These are phyloP conservation scores for Adenanthera pavonina DNA, from an alignment of 306 rosid species.

Conservation along the genomic window DNA sequence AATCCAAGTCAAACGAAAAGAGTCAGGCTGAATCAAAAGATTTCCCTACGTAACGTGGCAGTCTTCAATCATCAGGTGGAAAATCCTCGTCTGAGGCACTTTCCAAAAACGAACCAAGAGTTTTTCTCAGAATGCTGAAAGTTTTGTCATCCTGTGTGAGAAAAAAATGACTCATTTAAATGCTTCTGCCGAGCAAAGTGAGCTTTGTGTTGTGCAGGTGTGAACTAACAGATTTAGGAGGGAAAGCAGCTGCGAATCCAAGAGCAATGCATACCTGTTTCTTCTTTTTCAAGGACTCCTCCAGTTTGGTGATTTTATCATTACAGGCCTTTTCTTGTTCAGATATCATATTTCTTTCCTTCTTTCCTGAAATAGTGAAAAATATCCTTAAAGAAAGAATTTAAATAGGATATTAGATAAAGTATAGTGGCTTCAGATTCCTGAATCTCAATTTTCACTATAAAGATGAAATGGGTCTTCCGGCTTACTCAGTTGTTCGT, in stretches of 20 bases:
- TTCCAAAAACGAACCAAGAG: conserved; percentile 84
- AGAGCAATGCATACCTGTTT: conserved; percentile 63
- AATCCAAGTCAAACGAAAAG: conserved; percentile 31
- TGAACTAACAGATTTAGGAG: conserved; percentile 1
- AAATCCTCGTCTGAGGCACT: conserved; percentile 81
- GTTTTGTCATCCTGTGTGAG: conserved; percentile 78
- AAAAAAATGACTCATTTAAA: conserved; percentile 30
- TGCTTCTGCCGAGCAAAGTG: background rate
- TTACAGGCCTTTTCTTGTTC: conserved; percentile 80
- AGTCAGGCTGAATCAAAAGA: conserved; percentile 22
- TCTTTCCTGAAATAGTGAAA: conserved; percentile 65
- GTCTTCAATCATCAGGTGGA: conserved; percentile 78
- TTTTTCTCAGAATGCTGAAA: conserved; percentile 85
- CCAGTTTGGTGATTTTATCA: conserved; percentile 73
- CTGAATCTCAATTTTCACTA: background rate
- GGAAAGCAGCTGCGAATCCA: conserved; percentile 15
- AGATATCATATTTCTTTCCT: conserved; percentile 68
- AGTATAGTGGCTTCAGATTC: background rate
- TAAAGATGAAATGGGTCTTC: background rate
- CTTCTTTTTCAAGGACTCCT: conserved; percentile 86
- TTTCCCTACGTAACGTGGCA: background rate
- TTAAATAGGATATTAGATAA: background rate
- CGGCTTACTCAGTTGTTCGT: conserved; percentile 90
- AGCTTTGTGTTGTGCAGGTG: background rate
- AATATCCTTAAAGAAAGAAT: conserved; percentile 7